Evolutionary conservation across 2,329 filamentous ascomycete species (phyloP), one percentile per base, ranked within the genome.

Genomic region (Fusarium annulatum): DNA sequence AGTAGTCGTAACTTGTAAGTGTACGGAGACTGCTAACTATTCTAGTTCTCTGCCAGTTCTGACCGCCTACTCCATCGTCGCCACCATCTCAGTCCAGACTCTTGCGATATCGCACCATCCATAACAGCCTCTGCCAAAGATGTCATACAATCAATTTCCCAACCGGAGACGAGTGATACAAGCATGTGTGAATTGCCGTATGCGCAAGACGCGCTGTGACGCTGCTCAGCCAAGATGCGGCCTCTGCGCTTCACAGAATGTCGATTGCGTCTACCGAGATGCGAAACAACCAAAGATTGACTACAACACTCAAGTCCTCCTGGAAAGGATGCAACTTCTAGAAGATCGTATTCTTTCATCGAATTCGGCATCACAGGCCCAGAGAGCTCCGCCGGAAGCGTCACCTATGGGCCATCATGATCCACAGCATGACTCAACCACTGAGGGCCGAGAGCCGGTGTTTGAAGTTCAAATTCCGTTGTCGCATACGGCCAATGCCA

Each of bases 131-230:
- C 28, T 16, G 18, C 16, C 15, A 21, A 64, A 28, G 51, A 66
- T 66, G 64, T 16, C 64, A 39, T 65, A 66, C n/a, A 59, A 9
- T 34, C 52, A 58, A 21, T 73, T 73, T 9, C 70, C 70, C 2
- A 48, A 63, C 2, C 36, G 71, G 3, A 57, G 70, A 10, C 58
- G 72, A 7, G 72, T 74, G 1, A 58, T 53, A 26, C 79, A 80
- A 55, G 79, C 79, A 28, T 80, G 79, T 38, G 73, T 72, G 5
- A 79, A 79, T 19, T 80, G 79, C 49, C 76, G 79, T 9, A 65
- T 72, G n/a, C 77, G 79, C 30, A 80, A 80, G 64, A 79, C 76
- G 5, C 74, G 79, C 4, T 80, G 79, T 48, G 79, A 80, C 51
- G 79, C 79, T 16, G 77, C 67, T 3, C 67, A 79, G 55, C 79